Percentiles rank a stretch among this genome's conserved stretches.
Conservation (phyloP, 306 rosid genomes). For the Cyclanthera cordifolia region DNA sequence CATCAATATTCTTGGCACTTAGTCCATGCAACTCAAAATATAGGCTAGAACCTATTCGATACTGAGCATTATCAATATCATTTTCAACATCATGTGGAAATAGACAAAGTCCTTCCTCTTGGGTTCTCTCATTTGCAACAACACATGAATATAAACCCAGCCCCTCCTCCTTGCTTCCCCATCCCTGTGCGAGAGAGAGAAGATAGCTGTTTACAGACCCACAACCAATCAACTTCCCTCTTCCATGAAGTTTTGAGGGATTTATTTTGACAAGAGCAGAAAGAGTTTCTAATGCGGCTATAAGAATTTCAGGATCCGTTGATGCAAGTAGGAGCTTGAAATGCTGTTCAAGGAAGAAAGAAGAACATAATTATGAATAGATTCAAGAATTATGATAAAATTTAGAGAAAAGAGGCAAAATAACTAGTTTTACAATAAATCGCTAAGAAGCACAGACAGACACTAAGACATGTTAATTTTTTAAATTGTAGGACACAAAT, state of each 20-base stretch:
- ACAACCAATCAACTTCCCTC: conserved; percentile 84
- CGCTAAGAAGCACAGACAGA: too few species aligned
- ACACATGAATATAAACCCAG: conserved; percentile 86
- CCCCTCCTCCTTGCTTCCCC: conserved; percentile 99
- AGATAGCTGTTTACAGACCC: conserved; percentile 80
- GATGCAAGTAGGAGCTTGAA: conserved; percentile 87
- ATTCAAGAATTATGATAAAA: neutral
- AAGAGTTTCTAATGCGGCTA: conserved; percentile 83
- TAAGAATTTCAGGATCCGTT: conserved; percentile 78
- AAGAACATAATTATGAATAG: neutral
- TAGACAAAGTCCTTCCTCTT: conserved; percentile 55
- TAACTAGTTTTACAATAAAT: neutral
- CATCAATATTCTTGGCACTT: conserved; percentile 39
- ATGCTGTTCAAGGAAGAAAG: conserved; percentile 45
- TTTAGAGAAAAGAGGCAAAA: neutral
- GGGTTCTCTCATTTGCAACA: conserved; percentile 63
- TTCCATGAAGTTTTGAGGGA: conserved; percentile 88
- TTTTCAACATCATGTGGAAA: conserved; percentile 71
- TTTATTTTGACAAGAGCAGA: conserved; percentile 79
- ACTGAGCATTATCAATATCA: conserved; percentile 54
- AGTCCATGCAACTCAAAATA: conserved; percentile 71
- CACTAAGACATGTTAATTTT: too few species aligned
- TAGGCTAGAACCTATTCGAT: conserved; percentile 73
- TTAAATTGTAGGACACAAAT: too few species aligned
- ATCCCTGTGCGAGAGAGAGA: conserved; percentile 85